Evolutionary conservation across 2,329 filamentous ascomycete genomes (phyloP), one percentile per base, ranked within the genome.

Genomic region (Trichothecium sympodiale): DNA sequence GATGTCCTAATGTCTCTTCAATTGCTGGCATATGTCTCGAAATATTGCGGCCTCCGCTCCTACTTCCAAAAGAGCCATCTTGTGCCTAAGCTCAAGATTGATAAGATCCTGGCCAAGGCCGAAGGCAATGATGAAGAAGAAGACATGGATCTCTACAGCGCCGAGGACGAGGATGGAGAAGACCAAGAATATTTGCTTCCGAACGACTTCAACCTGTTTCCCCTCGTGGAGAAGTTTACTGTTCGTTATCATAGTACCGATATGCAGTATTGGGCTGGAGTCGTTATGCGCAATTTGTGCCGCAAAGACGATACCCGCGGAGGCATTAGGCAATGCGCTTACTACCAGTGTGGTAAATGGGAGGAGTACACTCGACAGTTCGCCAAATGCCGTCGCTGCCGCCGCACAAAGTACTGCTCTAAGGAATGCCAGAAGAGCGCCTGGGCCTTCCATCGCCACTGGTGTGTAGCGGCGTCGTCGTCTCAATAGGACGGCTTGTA

Each of bases 251-350:
- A 95, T 60, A 87, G 84, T 44, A 84, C 86, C 40, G 88, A 95
- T 55, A 98, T 98, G 91, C 89, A 95, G 58, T 98, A 98, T 64
- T 98, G 91, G 91, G 91, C 91, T 14, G 91, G 89, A 42, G 91
- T 98, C 13, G 91, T 98, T 31, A 98, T 98, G 91, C 77, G 91
- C 44, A 98, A 98, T 55, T 74, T 98, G 34, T 98, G 91, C 68
- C 84, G 91, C 44, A 98, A 98, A 63, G 91, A 98, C 55, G 91
- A 98, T 54, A 85, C 83, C 9, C 75, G 85, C 33, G 91, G 91
- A 29, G 91, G 91, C 40, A 96, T 98, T 47, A 74, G 91, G 38
- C 91, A 98, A 56, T 98, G 91, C 57, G 91, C 91, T 36, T 95
- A 95, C 64, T 98, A 94, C 64, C 80, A 94, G 60, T 98, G 91